Conservation (phyloP, 2,329 filamentous ascomycete genomes). For the Trichoderma aggressivum region DNA sequence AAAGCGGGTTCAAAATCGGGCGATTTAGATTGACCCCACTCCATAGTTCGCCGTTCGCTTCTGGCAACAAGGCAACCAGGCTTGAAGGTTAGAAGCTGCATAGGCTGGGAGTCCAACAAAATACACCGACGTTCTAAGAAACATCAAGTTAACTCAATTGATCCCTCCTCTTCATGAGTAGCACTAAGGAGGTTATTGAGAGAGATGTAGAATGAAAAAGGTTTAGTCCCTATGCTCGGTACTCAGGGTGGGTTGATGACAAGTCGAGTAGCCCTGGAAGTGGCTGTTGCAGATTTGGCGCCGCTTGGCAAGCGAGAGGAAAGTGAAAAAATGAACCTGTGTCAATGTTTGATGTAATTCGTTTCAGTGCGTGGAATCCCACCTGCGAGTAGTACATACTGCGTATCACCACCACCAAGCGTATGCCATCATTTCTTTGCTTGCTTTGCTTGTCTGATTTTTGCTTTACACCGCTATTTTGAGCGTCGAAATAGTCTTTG, state of each 20-base stretch:
- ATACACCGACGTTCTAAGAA: background rate
- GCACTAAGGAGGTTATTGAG: background rate
- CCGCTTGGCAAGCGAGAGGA: background rate
- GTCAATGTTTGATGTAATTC: background rate
- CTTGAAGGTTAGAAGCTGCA: background rate
- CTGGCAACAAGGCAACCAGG: background rate
- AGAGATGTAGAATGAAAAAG: background rate
- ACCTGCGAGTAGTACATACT: background rate
- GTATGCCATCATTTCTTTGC: background rate
- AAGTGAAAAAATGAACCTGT: background rate
- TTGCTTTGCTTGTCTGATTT: background rate
- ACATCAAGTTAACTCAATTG: background rate
- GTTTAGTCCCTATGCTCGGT: background rate
- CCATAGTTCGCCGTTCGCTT: background rate
- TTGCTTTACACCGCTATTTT: background rate
- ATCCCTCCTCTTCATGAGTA: background rate
- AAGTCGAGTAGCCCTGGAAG: background rate
- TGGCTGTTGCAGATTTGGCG: background rate
- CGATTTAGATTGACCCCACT: background rate
- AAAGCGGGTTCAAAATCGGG: background rate
- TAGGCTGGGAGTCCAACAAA: background rate
- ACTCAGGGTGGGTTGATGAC: background rate
- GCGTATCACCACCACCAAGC: background rate
- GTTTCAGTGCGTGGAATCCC: background rate
- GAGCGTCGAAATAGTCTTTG: background rate